Evolutionary conservation across 2,329 filamentous ascomycete species (phyloP), one percentile per base, ranked within the genome.

Genomic region (Paracamarosporium sp.): DNA sequence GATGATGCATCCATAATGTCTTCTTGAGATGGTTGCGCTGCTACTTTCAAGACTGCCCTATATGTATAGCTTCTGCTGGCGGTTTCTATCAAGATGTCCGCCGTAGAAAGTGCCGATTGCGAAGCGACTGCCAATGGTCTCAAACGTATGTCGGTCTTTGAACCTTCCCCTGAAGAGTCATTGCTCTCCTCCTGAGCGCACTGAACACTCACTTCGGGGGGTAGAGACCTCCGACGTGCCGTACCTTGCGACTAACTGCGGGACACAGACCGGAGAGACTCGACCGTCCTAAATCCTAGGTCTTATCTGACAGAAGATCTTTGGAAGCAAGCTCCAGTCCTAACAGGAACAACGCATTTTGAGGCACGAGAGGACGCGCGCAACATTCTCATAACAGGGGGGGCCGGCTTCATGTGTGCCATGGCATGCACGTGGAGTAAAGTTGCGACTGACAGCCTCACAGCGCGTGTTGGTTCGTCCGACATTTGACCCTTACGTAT

Each of bases 381-480:
- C 76, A 93, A 92, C 71, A 93, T 94, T 67, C 88, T 94, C 84
- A 85, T 95, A 62, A 94, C 91, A 20, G 91, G 91, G 48, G 91
- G 91, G 53, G 91, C 90, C 61, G 91, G 91, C 66, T 95, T 95
- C 81, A 93, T 94, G 90, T 92, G 81, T 76, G 88, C 59, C 53
- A 56, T 27, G 15, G 22, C 41, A 22, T n/a, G 17, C 28, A 8
- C 8, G 12, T 30, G 35, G 36, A 15, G 25, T n/a, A 24, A 13
- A 24, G 24, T 28, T 33, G 44, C 40, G n/a, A 63, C 69, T 70
- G 55, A 63, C 63, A 53, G 22, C 8, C 9, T 15, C 13, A 50
- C 70, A 93, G 90, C 76, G 91, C 90, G 52, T 93, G 89, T 74
- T 94, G 91, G 91, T 84, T 94, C 35, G 89, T 92, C 61, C 88